Conservation (phyloP, 805 yeast genomes). For the Starmerella floricola region DNA sequence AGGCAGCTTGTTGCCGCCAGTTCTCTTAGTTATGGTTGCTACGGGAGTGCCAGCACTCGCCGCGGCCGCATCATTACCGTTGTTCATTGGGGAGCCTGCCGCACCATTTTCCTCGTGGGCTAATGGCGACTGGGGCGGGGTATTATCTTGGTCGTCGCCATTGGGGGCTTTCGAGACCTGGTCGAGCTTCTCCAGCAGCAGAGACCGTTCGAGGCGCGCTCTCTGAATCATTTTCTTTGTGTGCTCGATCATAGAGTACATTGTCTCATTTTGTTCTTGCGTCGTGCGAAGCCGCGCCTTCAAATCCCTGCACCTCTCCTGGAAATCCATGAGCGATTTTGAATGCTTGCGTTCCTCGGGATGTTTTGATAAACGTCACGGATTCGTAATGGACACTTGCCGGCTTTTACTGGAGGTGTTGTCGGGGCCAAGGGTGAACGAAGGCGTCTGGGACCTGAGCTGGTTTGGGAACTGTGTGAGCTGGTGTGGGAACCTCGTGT, state of each 20-base stretch:
- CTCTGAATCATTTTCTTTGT: slow-evolving; percentile 66
- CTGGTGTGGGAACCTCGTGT: no score
- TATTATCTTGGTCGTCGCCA: slow-evolving; percentile 6
- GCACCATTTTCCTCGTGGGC: not conserved
- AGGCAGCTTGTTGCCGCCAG: slow-evolving; percentile 13
- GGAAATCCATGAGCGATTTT: slow-evolving; percentile 29
- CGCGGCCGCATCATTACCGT: not conserved
- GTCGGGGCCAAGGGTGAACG: no score
- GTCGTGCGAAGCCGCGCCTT: slow-evolving; percentile 56
- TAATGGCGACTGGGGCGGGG: slow-evolving; percentile 15
- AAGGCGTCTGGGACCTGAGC: no score
- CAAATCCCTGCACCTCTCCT: slow-evolving; percentile 59
- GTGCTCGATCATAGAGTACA: slow-evolving; percentile 64
- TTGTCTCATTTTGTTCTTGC: slow-evolving; percentile 64
- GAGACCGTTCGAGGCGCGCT: slow-evolving; percentile 67
- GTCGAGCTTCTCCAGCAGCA: slow-evolving; percentile 70
- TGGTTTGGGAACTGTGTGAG: no score
- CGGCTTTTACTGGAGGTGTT: not conserved
- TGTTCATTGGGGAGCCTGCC: not conserved
- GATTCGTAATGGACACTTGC: no score
- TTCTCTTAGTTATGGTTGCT: not conserved
- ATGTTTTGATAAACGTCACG: no score
- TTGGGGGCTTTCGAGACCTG: slow-evolving; percentile 8
- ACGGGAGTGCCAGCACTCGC: not conserved
- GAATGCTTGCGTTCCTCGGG: no score